A percentile compares a stretch with the other conserved stretches of the same genome.
Conservation (phyloP, 164 flowering plant species). For the Stephania japonica region DNA sequence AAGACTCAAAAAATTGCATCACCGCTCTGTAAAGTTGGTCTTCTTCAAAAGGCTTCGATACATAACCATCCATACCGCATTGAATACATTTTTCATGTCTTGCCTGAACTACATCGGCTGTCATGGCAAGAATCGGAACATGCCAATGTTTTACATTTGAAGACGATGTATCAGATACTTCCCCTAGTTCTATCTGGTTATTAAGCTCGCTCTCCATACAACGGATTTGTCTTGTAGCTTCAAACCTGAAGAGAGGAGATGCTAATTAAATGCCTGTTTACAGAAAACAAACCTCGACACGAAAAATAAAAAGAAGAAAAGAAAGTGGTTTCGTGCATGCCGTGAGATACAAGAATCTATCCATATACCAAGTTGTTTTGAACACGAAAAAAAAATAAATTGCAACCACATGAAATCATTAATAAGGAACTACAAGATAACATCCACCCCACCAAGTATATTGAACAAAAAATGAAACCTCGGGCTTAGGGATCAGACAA, state of each 20-base stretch:
- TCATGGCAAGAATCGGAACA: conserved; percentile 92
- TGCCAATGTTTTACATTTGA: conserved; percentile 47
- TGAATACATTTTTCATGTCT: conserved; percentile 56
- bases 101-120: conserved; percentile 85
- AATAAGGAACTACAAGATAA: neutral
- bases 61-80: conserved; percentile 91
- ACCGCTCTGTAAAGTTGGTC: conserved; percentile 71
- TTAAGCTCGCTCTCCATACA: conserved; percentile 41
- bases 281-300: neutral
- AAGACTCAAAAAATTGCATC: conserved; percentile 55
- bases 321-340: neutral
- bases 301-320: neutral
- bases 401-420: neutral
- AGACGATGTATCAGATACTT: conserved; percentile 30
- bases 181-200: conserved; percentile 42
- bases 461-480: neutral
- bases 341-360: neutral
- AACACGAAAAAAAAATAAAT: neutral
- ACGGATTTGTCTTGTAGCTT: conserved; percentile 71
- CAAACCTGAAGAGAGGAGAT: conserved; percentile 46
- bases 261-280: neutral
- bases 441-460: neutral
- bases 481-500: neutral
- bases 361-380: neutral
- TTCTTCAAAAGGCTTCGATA: conserved; percentile 86